Evolutionary conservation across 352 stramenopile species (phyloP).

Genomic region (Globisporangium paddicum): DNA sequence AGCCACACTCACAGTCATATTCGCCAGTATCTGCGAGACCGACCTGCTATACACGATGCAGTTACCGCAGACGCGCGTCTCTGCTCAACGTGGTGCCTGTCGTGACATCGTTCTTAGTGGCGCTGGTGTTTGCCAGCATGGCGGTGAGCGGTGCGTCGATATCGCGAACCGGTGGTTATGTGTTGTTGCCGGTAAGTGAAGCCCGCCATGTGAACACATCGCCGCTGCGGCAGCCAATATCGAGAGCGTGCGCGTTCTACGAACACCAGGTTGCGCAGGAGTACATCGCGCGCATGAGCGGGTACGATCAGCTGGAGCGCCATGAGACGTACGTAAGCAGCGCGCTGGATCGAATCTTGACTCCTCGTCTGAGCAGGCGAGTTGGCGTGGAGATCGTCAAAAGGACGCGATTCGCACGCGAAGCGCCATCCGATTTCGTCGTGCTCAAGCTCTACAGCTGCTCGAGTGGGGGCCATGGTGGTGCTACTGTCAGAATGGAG

Average conservation of each 20-base stretch:
- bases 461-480: not conserved
- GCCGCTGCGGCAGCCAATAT: not conserved
- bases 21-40: not conserved
- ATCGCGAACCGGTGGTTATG: not conserved
- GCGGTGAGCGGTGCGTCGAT: not conserved
- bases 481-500: not conserved
- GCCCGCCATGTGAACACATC: not conserved
- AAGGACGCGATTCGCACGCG: slow-evolving; percentile 22
- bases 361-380: not conserved
- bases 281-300: slow-evolving; percentile 33
- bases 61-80: not conserved
- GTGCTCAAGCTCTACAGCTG: slow-evolving; percentile 48
- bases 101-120: not conserved
- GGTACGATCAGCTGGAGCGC: slow-evolving; percentile 20
- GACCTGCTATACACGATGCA: no score
- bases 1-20: no score
- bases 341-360: slow-evolving; percentile 7
- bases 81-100: not conserved
- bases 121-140: not conserved
- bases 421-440: slow-evolving; percentile 62
- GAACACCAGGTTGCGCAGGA: slow-evolving; percentile 24
- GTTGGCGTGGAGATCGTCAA: slow-evolving; percentile 11
- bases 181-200: not conserved
- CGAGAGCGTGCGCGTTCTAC: slow-evolving; percentile 29
- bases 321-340: slow-evolving; percentile 35